A percentile compares a stretch with the other conserved stretches of the same genome.
Evolutionary conservation across 2,329 filamentous ascomycete genomes (phyloP).

Genomic region (Nectriaceae sp.): DNA sequence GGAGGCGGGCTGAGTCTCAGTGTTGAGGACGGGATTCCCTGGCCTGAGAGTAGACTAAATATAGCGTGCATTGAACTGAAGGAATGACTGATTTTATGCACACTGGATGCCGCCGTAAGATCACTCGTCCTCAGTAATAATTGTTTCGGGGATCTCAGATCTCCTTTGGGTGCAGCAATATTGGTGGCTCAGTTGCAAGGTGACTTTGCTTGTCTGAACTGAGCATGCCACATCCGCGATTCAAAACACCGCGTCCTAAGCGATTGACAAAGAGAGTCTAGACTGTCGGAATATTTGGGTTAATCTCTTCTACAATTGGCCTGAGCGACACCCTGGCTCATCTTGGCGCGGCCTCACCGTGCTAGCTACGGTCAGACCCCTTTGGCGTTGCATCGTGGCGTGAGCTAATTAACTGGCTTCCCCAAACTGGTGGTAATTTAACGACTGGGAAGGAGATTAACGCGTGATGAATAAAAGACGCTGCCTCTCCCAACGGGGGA

Average conservation of each 20-base stretch:
- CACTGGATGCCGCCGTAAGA: too few relatives aligned
- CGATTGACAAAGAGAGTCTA: not conserved
- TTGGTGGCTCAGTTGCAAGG: too few relatives aligned
- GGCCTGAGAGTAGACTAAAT: not conserved
- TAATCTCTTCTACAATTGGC: not conserved
- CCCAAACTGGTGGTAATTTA: constrained; percentile 14
- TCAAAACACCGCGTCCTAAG: too few relatives aligned
- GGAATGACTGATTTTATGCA: too few relatives aligned
- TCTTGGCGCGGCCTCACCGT: not conserved
- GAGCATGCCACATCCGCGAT: too few relatives aligned
- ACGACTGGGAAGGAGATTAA: constrained; percentile 11
- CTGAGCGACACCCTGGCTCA: not conserved
- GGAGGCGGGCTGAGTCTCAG: not conserved
- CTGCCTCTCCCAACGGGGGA: not conserved
- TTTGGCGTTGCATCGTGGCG: constrained; percentile 22
- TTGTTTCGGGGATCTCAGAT: too few relatives aligned
- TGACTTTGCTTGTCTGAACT: too few relatives aligned
- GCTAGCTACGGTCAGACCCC: constrained; percentile 6
- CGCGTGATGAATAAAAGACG: constrained; percentile 30
- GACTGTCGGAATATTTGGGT: not conserved
- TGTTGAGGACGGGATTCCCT: not conserved
- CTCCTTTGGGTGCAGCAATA: too few relatives aligned
- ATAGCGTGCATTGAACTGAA: not conserved
- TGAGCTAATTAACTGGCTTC: constrained; percentile 20
- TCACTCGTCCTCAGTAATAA: too few relatives aligned